Evolutionary conservation across 768 basidiomycete species (phyloP), one percentile per base, ranked within the genome.

Genomic region (Boletus rex-veris): DNA sequence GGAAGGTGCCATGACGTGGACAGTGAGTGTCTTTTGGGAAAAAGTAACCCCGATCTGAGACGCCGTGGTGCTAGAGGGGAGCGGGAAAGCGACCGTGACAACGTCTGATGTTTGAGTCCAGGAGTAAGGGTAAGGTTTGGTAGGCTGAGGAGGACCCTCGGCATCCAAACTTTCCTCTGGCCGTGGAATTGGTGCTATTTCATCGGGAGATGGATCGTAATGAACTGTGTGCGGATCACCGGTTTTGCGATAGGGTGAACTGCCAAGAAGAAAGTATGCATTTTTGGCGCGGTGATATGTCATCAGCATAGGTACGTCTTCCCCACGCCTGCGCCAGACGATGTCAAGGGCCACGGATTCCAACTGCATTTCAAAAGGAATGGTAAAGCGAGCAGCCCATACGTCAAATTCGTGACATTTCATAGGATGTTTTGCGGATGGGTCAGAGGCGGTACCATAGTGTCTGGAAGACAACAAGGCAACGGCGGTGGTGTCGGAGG

Each of bases 101-200:
- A 90, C 82, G 66, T 94, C 92, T 1, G 82, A 68, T 5, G 87
- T 85, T 65, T 99, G 96, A 0, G 85, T 90, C 96, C 96, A 99
- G 2, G 92, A 91, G 70, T 94, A 98, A 0, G 93, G 88, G 26
- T 83, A 82, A 4, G 88, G 89, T 58, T 78, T 85, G 10, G 70
- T 66, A 2, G 73, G 73, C 18, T 70, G 64, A 7, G 62, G 52
- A 39, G 64, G 59, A 5, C 65, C 58, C 14, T 62, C 60, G 24
- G 44, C 59, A 56, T 85, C 82, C 42, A 86, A 67, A 54, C 74
- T 76, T 67, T 88, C 88, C 55, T 74, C 77, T 7, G 72, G 65
- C 45, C 83, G 80, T 16, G 91, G 88, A 45, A 90, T 83, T 5
- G 88, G 82, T 0, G 79, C 84, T 2, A 86, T 70, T 61, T 92